Evolutionary conservation across 257 asterid genomes (phyloP).

Genomic region (Prunella vulgaris): DNA sequence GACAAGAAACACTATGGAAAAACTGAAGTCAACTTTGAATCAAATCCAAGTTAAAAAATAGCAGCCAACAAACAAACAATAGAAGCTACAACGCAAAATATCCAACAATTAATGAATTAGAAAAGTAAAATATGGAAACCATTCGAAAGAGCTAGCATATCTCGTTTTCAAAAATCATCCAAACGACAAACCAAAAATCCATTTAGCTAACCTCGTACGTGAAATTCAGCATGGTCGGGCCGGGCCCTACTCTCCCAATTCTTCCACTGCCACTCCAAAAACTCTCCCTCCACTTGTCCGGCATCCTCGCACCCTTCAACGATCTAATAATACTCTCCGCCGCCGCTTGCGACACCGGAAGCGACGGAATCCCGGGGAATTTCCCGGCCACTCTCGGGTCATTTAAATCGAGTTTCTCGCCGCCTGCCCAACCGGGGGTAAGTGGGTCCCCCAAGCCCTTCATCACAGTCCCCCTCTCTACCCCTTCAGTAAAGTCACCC

Average conservation of each 20-base stretch:
- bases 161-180: not conserved
- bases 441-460: conserved; percentile 92
- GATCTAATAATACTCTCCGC: conserved; percentile 55
- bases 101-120: not conserved
- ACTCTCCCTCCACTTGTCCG: conserved; percentile 51
- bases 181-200: not conserved
- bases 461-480: conserved; percentile 96
- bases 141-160: not conserved
- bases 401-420: conserved; percentile 51
- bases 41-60: conserved; percentile 14
- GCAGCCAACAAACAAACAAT: conserved; percentile 16
- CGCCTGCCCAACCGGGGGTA: conserved; percentile 85
- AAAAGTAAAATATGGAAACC: not conserved
- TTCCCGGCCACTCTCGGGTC: conserved; percentile 47
- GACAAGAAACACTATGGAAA: not conserved
- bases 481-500: conserved; percentile 52
- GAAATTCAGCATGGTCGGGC: conserved; percentile 65
- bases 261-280: conserved; percentile 24
- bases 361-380: conserved; percentile 73
- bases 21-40: conserved; percentile 27
- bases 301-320: conserved; percentile 50
- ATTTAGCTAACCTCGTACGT: conserved; percentile 58
- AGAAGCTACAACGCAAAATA: conserved; percentile 14
- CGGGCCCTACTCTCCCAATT: conserved; percentile 64
- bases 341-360: conserved; percentile 71